These are phyloP conservation scores for Pinus tabuliformis DNA, from an alignment of 75 land plant species.

Conservation along the genomic window DNA sequence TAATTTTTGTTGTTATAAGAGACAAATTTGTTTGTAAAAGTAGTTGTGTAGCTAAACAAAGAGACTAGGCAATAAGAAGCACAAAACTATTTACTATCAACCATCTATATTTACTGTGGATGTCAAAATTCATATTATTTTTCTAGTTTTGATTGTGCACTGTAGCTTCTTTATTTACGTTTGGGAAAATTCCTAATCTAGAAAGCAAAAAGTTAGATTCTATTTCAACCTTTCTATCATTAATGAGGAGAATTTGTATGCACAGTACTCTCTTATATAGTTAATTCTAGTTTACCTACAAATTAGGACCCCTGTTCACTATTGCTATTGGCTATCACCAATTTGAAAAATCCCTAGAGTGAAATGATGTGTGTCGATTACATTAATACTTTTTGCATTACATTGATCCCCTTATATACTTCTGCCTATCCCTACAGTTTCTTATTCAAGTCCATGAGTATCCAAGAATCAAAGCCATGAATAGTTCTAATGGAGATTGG, in stretches of 20 bases:
- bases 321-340: too few species aligned
- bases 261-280: neutral
- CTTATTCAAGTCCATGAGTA: too few species aligned
- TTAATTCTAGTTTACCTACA: neutral
- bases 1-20: neutral
- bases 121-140: neutral
- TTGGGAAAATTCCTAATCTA: neutral
- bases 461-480: too few species aligned
- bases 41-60: neutral
- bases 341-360: too few species aligned
- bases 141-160: neutral
- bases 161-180: neutral
- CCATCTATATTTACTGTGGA: neutral
- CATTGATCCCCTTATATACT: too few species aligned
- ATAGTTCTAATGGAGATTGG: too few species aligned
- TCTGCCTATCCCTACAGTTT: too few species aligned
- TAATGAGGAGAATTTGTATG: too few species aligned
- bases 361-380: too few species aligned
- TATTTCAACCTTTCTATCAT: too few species aligned
- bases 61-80: too few species aligned
- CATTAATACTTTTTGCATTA: too few species aligned
- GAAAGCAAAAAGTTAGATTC: neutral
- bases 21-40: neutral
- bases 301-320: neutral
- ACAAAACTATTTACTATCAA: neutral